phyloP scores from a whole-genome alignment of 192 early-diverging fungal species.

The Anaeromyces robustus region DNA sequence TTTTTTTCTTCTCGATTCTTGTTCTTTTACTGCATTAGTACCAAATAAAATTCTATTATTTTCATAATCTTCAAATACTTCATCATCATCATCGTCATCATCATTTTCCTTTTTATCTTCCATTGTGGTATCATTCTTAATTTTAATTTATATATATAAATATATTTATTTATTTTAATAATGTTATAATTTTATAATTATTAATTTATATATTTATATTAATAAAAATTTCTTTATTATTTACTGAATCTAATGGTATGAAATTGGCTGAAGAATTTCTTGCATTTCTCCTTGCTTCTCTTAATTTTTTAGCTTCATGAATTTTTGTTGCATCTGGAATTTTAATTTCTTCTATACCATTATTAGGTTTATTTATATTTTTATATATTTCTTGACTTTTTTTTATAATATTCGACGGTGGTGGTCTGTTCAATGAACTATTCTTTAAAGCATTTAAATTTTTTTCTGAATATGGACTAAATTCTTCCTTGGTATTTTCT shows the following conservation, averaged over 20 bases:
- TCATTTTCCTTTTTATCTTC: slow-evolving; percentile 20
- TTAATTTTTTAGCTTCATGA: slow-evolving; percentile 11
- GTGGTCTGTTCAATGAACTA: slow-evolving; percentile 6
- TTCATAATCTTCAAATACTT: slow-evolving; percentile 24
- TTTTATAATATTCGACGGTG: slow-evolving; percentile 1
- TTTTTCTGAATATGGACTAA: slow-evolving; percentile 9
- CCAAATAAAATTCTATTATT: slow-evolving; percentile 17
- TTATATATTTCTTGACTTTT: not conserved
- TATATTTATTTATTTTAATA: not conserved
- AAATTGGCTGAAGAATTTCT: not conserved
- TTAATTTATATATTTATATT: too few species aligned
- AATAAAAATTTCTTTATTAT: not conserved
- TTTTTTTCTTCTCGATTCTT: slow-evolving; percentile 6
- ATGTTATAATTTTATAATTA: too few species aligned
- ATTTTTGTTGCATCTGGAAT: slow-evolving; percentile 14
- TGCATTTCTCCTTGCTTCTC: slow-evolving; percentile 14
- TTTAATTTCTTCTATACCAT: not conserved
- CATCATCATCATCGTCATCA: slow-evolving; percentile 18
- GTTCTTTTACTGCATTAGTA: slow-evolving; percentile 11
- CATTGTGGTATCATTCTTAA: slow-evolving; percentile 13
- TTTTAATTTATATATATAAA: slow-evolving; percentile 12
- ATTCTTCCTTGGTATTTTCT: not conserved
- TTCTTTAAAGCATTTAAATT: slow-evolving; percentile 8
- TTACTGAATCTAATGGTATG: not conserved
- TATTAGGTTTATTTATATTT: not conserved